Conservation (phyloP, 306 rosid species). For the Pueraria montana region DNA sequence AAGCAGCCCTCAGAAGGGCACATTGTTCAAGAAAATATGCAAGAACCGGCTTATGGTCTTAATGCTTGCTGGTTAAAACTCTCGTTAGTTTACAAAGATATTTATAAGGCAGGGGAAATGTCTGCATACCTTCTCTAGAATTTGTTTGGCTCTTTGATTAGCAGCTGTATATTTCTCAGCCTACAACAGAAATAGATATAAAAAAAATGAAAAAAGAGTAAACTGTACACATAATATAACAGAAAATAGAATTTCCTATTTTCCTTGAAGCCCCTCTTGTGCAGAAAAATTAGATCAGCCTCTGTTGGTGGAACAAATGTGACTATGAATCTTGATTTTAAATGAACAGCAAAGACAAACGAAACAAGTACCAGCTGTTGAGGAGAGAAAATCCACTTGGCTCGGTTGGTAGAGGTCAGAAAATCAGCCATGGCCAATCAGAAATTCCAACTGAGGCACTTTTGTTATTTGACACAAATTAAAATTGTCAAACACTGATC, state of each 20-base stretch:
- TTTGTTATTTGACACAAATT: constrained; percentile 8
- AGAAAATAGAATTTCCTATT: constrained; percentile 34
- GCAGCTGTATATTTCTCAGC: constrained; percentile 75
- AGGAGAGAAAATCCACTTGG: constrained; percentile 88
- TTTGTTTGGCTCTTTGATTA: constrained; percentile 70
- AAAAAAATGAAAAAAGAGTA: neutral
- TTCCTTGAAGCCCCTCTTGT: neutral
- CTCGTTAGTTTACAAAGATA: constrained; percentile 9
- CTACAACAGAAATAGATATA: constrained; percentile 52
- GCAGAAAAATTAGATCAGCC: constrained; percentile 28
- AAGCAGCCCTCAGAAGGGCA: neutral
- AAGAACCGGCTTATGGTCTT: constrained; percentile 5
- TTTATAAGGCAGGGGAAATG: neutral
- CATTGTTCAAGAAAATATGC: neutral
- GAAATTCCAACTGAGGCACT: neutral
- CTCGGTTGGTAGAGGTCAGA: constrained; percentile 82
- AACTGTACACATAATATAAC: constrained; percentile 7
- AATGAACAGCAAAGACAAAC: constrained; percentile 30
- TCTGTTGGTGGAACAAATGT: neutral
- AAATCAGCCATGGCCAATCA: constrained; percentile 83
- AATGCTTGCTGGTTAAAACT: constrained; percentile 5
- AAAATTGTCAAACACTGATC: neutral
- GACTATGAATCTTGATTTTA: constrained; percentile 25
- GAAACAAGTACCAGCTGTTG: constrained; percentile 67
- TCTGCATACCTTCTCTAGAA: constrained; percentile 79